A percentile compares a stretch with the other conserved stretches of the same genome.
phyloP scores from a whole-genome alignment of 1,284 basidiomycete genomes.

The Somion occarium region DNA sequence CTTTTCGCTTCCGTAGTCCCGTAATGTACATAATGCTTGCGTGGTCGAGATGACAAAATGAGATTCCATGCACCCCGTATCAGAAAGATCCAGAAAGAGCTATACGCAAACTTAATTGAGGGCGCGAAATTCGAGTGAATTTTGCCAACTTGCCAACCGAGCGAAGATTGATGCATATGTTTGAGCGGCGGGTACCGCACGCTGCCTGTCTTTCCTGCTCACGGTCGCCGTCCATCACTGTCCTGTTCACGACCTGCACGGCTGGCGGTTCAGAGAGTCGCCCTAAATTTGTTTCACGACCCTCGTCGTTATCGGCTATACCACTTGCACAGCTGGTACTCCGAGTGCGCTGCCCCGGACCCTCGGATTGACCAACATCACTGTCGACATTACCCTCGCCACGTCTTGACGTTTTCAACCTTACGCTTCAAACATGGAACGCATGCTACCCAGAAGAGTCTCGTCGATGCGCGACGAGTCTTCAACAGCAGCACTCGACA shows the following conservation, averaged over 20 bases:
- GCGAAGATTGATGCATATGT: background rate
- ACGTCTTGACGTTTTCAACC: background rate
- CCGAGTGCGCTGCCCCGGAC: background rate
- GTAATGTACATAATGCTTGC: background rate
- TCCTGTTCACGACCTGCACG: conserved; percentile 18
- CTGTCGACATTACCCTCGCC: background rate
- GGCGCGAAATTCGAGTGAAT: background rate
- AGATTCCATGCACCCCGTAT: background rate
- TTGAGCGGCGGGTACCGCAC: conserved; percentile 7
- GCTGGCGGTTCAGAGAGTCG: too few relatives aligned
- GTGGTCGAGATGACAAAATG: background rate
- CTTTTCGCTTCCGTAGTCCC: too few relatives aligned
- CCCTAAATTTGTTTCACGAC: too few relatives aligned
- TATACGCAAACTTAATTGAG: background rate
- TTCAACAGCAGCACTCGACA: conserved; percentile 25
- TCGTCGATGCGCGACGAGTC: conserved; percentile 27
- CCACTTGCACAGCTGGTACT: background rate
- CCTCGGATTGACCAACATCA: background rate
- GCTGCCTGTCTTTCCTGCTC: background rate
- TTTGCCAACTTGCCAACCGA: background rate
- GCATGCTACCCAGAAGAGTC: conserved; percentile 22
- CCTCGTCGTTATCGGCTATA: background rate
- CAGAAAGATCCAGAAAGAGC: too few relatives aligned
- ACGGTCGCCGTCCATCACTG: conserved; percentile 4
- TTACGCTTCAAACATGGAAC: conserved; percentile 5